Base-by-base conservation (phyloP, 2,329 filamentous ascomycete genomes). In the Sphaceloma murrayae region DNA sequence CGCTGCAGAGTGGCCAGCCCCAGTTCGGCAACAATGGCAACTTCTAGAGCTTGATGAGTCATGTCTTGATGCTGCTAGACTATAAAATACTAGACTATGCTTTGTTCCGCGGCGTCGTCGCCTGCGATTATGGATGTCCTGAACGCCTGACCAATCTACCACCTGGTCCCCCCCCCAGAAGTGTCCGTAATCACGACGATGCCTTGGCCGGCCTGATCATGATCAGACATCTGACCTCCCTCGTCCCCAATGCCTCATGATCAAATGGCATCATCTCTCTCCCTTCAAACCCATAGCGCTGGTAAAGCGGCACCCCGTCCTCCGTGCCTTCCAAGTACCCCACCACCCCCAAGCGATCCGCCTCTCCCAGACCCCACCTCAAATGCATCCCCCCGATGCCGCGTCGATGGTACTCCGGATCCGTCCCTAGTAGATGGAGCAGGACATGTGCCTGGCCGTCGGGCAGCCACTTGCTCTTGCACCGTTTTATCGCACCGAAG, bases 291-390 rank as follows among this genome's bases (percentile, higher is more conserved):
- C 53, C 56, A 51, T 51, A 60, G 42, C 49, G 51, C 50, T 61
- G 57, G 46, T 66, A 65, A 7, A 65, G 45, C 3, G 52, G 50
- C 43, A 53, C 49, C 2, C 55, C 62, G 10, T 54, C 53, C 33
- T 57, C 53, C 1, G 60, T 65, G 8, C 63, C 60, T 54, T 67
- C 65, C 21, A 69, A 49, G 55, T 69, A 70, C 13, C 55, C 57
- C 13, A 59, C 55, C 24, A 67, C 43, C 0, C 61, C 61, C 8
- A 58, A 55, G n/a, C 54, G 48, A 51, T 69, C 67, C 17, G 65
- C 67, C 42, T 66, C 61, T 14, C 57, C 52, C 13, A 67, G 32
- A 5, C 66, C 65, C 52, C 57, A 59, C 16, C 62, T 53, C 19
- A 69, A 47, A 26, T 69, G 52, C 49, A 67, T 56, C 3, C 49